Evolutionary conservation across 1,284 basidiomycete genomes (phyloP).

Genomic region (Cutaneotrichosporon cavernicola): DNA sequence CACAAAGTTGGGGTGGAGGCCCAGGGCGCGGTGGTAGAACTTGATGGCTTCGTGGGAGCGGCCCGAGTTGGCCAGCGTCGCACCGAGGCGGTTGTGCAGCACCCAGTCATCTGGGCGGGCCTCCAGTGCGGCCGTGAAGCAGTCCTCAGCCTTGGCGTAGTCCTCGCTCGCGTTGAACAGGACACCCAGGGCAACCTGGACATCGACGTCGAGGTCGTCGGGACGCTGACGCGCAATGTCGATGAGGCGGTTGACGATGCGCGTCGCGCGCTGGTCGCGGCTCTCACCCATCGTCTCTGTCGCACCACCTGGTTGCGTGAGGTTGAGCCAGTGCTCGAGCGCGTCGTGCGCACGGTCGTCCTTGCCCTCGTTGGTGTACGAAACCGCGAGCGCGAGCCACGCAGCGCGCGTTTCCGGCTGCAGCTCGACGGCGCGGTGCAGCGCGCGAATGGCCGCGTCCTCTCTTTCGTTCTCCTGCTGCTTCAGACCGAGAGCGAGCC

Average conservation of each 20-base stretch:
- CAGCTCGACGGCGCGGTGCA: constrained; percentile 76
- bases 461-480: constrained; percentile 99
- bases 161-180: constrained; percentile 92
- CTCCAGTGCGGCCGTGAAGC: constrained; percentile 83
- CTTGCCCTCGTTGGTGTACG: constrained; percentile 87
- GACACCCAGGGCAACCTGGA: constrained; percentile 92
- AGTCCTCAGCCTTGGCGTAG: constrained; percentile 88
- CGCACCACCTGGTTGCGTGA: constrained; percentile 30
- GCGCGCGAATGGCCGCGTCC: constrained; percentile 80
- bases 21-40: constrained; percentile 86
- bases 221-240: constrained; percentile 52
- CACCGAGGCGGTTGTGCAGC: constrained; percentile 92
- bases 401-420: constrained; percentile 73
- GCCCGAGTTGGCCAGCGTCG: constrained; percentile 91
- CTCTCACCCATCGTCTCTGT: constrained; percentile 19
- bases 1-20: constrained; percentile 89
- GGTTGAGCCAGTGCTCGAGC: constrained; percentile 74
- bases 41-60: constrained; percentile 76
- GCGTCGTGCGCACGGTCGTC: constrained; percentile 70
- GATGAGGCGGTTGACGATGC: constrained; percentile 49
- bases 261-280: constrained; percentile 29
- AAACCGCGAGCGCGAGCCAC: constrained; percentile 89
- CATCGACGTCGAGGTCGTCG: constrained; percentile 79
- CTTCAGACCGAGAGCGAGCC: constrained; percentile 92
- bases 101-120: constrained; percentile 91